phyloP scores from a whole-genome alignment of 345 rosid genomes.

The Pistacia vera region DNA sequence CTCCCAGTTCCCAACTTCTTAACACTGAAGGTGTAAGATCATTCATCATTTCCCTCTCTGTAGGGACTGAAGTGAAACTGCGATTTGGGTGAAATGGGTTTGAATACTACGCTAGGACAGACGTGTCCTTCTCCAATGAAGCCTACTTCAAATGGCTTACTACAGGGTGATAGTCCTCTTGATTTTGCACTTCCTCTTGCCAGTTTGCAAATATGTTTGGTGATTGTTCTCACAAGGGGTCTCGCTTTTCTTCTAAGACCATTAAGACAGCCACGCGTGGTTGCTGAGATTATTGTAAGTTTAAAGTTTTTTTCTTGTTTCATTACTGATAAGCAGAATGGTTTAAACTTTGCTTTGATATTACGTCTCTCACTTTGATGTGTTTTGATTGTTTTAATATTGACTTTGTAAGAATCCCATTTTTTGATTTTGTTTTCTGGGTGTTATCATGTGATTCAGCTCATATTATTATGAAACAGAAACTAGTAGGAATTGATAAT shows the following conservation, averaged over 20 bases:
- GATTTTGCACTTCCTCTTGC: slow-evolving; percentile 74
- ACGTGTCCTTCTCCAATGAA: slow-evolving; percentile 57
- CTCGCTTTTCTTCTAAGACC: slow-evolving; percentile 71
- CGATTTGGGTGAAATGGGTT: slow-evolving; percentile 33
- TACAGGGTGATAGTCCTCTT: slow-evolving; percentile 73
- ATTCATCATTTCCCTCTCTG: not conserved
- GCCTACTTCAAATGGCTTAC: slow-evolving; percentile 72
- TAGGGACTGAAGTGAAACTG: slow-evolving; percentile 15
- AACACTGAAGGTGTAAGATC: not conserved
- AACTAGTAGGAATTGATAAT: not conserved
- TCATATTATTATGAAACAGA: not conserved
- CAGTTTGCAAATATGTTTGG: slow-evolving; percentile 69
- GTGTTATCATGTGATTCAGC: not conserved
- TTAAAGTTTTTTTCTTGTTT: not conserved
- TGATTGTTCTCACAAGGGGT: slow-evolving; percentile 55
- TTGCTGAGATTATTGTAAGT: slow-evolving; percentile 78
- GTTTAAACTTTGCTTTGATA: not conserved
- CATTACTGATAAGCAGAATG: no score
- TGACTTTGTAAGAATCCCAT: no score
- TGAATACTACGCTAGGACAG: slow-evolving; percentile 15
- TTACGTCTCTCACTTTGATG: not conserved
- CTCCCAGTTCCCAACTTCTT: not conserved
- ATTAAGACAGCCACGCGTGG: slow-evolving; percentile 77
- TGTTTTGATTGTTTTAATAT: not conserved
- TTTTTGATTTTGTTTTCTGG: not conserved